These are phyloP conservation scores for Clarkia xantiana DNA, from an alignment of 345 rosid genomes.

Conservation along the genomic window DNA sequence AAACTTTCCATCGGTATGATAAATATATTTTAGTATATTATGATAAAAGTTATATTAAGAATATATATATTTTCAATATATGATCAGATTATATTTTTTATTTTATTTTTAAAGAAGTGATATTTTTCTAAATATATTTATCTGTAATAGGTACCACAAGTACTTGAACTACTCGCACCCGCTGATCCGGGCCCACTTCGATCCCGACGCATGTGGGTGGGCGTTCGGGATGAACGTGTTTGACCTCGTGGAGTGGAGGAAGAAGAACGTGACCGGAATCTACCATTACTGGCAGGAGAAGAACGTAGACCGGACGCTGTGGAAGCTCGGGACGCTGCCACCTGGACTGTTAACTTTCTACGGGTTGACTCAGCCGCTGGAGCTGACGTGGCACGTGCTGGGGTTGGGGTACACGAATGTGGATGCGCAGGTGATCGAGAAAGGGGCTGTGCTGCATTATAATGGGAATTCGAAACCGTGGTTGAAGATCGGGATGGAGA, in stretches of 20 bases:
- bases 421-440: conserved; percentile 61
- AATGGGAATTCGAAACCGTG: conserved; percentile 93
- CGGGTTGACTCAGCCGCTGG: conserved; percentile 72
- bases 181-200: conserved; percentile 71
- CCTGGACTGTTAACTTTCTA: conserved; percentile 86
- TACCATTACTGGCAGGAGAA: conserved; percentile 92
- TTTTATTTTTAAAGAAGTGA: too few relatives aligned
- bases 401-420: conserved; percentile 87
- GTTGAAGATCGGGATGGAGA: conserved; percentile 94
- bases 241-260: conserved; percentile 82
- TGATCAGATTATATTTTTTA: too few relatives aligned
- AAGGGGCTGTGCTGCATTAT: conserved; percentile 87
- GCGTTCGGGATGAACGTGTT: conserved; percentile 93
- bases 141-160: too few relatives aligned
- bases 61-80: too few relatives aligned
- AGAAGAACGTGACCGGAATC: conserved; percentile 71
- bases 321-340: conserved; percentile 90
- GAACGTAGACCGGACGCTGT: conserved; percentile 70
- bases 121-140: too few relatives aligned
- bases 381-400: conserved; percentile 72
- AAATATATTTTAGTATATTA: too few relatives aligned
- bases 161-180: conserved; percentile 85
- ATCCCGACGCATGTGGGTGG: conserved; percentile 98
- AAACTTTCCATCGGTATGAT: conserved; percentile 83
- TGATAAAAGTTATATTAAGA: too few relatives aligned